Evolutionary conservation across 208 protist genomes (phyloP).

Genomic region (Leishmania tropica): DNA sequence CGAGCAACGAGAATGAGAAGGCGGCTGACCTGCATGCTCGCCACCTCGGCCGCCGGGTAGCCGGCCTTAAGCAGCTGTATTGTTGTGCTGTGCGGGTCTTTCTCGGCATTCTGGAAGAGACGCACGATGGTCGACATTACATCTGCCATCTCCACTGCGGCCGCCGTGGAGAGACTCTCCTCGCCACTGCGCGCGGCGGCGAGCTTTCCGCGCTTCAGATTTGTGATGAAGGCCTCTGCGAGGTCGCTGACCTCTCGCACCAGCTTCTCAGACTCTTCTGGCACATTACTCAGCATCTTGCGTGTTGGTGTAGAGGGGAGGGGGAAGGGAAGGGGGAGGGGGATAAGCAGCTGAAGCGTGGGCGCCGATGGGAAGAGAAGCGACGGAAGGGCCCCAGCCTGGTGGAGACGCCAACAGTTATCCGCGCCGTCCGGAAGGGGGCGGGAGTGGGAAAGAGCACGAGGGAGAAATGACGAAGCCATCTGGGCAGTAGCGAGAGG

Average conservation of each 20-base stretch:
- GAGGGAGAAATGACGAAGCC: too few relatives aligned
- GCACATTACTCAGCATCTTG: conserved; percentile 11
- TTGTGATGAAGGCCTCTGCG: conserved; percentile 70
- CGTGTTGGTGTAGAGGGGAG: neutral
- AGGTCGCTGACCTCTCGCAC: conserved; percentile 45
- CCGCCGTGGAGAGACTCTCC: conserved; percentile 63
- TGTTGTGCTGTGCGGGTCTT: conserved; percentile 32
- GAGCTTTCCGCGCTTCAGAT: conserved; percentile 52
- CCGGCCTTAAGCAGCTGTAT: conserved; percentile 46
- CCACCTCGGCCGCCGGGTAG: conserved; percentile 54
- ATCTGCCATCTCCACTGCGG: conserved; percentile 56
- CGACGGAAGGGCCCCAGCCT: too few relatives aligned
- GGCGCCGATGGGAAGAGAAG: neutral
- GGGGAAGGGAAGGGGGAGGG: neutral
- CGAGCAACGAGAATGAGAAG: conserved; percentile 62
- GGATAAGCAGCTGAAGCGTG: neutral
- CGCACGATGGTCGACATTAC: conserved; percentile 63
- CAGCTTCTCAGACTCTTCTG: conserved; percentile 40
- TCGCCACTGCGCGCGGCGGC: conserved; percentile 24
- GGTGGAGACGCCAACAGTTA: too few relatives aligned
- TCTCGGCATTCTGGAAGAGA: conserved; percentile 55
- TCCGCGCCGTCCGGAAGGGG: too few relatives aligned
- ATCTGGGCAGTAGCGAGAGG: too few relatives aligned
- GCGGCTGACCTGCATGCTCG: conserved; percentile 50
- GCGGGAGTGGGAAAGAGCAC: too few relatives aligned